Evolutionary conservation across 169 alveolate species (phyloP).

Genomic region (Theileria sp.): DNA sequence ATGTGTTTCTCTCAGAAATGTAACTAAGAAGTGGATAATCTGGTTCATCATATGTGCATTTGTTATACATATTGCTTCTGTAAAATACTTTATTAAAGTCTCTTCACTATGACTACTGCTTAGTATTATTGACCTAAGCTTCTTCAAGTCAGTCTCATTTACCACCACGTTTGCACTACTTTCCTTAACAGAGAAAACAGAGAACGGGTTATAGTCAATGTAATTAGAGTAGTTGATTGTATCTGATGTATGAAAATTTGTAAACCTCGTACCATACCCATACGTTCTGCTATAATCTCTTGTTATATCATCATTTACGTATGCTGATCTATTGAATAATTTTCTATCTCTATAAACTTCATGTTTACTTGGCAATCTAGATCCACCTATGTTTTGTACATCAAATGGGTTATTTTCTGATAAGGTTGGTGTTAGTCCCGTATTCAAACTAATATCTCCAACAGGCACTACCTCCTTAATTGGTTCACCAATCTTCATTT

Average conservation of each 20-base stretch:
- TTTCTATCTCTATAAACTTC: neutral
- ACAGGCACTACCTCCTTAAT: neutral
- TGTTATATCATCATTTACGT: neutral
- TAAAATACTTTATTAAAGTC: conserved; percentile 33
- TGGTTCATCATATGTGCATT: conserved; percentile 47
- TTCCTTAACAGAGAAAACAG: conserved; percentile 4
- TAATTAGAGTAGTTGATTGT: neutral
- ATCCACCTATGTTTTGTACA: neutral
- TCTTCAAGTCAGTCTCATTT: conserved; percentile 27
- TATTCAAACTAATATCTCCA: neutral
- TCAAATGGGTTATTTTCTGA: neutral
- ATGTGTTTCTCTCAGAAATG: conserved; percentile 22
- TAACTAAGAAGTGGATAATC: conserved; percentile 32
- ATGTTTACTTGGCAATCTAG: neutral
- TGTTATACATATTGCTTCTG: conserved; percentile 53
- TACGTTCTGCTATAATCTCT: neutral
- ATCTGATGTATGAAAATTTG: neutral
- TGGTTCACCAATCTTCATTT: neutral
- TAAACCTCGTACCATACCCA: neutral
- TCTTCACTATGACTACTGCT: conserved; percentile 23
- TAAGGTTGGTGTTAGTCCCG: neutral
- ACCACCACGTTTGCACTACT: conserved; percentile 2
- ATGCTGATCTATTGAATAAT: neutral
- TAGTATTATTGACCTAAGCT: conserved; percentile 23
- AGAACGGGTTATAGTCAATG: conserved; percentile 22